Evolutionary conservation across 208 protist genomes (phyloP).

Genomic region (Leishmania tropica): DNA sequence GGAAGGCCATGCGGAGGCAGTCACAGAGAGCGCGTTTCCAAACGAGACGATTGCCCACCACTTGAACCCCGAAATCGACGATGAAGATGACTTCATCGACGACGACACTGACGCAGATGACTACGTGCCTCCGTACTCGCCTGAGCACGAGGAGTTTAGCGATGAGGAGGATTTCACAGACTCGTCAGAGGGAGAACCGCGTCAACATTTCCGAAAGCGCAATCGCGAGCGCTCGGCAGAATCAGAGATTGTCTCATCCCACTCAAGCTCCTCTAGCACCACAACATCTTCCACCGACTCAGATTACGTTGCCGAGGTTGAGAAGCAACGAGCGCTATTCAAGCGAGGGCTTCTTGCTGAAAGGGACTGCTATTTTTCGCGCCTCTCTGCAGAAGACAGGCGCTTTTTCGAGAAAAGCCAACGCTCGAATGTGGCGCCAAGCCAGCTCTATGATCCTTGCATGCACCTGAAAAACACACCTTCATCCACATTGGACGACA

Average conservation of each 20-base stretch:
- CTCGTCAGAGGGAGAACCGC: not conserved
- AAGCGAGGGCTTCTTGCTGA: conserved; percentile 37
- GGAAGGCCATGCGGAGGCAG: conserved; percentile 41
- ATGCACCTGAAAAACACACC: conserved; percentile 6
- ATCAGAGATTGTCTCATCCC: not conserved
- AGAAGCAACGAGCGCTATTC: conserved; percentile 21
- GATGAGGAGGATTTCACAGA: conserved; percentile 19
- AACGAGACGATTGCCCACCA: conserved; percentile 48
- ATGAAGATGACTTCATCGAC: conserved; percentile 46
- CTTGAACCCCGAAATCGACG: conserved; percentile 35
- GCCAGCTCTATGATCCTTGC: conserved; percentile 46
- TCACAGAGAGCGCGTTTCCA: conserved; percentile 43
- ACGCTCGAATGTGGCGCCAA: conserved; percentile 10
- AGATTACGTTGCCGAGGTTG: conserved; percentile 9
- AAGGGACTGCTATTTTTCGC: conserved; percentile 33
- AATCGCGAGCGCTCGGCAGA: not conserved
- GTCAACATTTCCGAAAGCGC: not conserved
- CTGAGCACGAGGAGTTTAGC: conserved; percentile 11
- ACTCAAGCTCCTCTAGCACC: not conserved
- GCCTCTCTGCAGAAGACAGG: conserved; percentile 48
- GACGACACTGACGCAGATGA: conserved; percentile 29
- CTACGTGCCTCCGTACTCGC: conserved; percentile 24
- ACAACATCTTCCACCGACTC: conserved; percentile 7
- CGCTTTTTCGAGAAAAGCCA: conserved; percentile 31
- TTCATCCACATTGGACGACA: conserved; percentile 7